Percentiles rank a stretch among this genome's conserved stretches.
Conservation (phyloP, 192 early-diverging fungal species). For the Martensiomyces pterosporus region DNA sequence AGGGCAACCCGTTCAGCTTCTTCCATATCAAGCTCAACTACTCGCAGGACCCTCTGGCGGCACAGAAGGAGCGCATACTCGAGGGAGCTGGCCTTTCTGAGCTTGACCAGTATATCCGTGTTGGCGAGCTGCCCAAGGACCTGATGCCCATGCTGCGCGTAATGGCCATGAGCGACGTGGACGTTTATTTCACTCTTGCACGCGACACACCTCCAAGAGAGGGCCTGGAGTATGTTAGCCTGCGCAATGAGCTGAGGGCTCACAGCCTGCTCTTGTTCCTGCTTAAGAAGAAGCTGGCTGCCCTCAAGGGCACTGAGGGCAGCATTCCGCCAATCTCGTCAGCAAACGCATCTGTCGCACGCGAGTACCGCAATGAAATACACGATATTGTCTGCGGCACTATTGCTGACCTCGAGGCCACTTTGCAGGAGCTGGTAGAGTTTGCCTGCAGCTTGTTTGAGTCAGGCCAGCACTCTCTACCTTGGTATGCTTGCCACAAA, state of each 20-base stretch:
- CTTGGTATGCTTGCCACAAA: neutral
- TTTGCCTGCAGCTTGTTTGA: constrained; percentile 8
- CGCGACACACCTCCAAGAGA: constrained; percentile 1
- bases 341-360: constrained; percentile 43
- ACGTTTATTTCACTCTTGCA: constrained; percentile 22
- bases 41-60: constrained; percentile 48
- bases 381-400: constrained; percentile 16
- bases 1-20: constrained; percentile 54
- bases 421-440: constrained; percentile 6
- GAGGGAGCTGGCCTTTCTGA: constrained; percentile 23
- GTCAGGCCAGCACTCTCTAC: constrained; percentile 9
- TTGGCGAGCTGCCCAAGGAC: constrained; percentile 38
- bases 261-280: constrained; percentile 45
- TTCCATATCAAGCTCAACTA: constrained; percentile 62
- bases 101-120: constrained; percentile 51
- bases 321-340: constrained; percentile 2
- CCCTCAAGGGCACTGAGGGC: constrained; percentile 6
- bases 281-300: constrained; percentile 39
- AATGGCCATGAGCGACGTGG: constrained; percentile 60
- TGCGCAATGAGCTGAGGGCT: constrained; percentile 61
- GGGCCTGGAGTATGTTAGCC: constrained; percentile 37
- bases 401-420: constrained; percentile 2
- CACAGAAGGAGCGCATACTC: constrained; percentile 47
- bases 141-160: constrained; percentile 59
- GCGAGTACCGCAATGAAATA: constrained; percentile 51